A percentile compares a stretch with the other conserved stretches of the same genome.
phyloP scores from a whole-genome alignment of 148 eudicot genomes.

The Rhododendron williamsianum region DNA sequence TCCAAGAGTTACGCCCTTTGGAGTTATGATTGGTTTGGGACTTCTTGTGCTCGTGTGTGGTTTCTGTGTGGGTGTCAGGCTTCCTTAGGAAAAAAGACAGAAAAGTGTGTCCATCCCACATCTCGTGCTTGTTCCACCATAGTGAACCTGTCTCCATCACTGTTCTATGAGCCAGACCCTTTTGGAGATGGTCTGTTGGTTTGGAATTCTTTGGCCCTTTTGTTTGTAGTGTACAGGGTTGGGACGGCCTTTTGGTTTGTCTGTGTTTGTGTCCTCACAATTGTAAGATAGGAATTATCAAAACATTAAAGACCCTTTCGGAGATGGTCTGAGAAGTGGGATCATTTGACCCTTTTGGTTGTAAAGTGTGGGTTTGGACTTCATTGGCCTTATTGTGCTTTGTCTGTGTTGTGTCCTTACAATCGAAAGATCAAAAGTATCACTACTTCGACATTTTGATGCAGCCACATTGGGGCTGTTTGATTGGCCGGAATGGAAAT shows the following conservation, averaged over 20 bases:
- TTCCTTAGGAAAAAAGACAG: not conserved
- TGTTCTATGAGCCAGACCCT: not conserved
- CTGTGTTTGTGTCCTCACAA: not conserved
- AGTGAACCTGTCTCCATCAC: not conserved
- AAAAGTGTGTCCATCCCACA: not conserved
- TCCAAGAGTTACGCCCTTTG: not conserved
- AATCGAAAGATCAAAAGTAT: not conserved
- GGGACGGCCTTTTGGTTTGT: not conserved
- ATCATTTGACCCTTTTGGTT: not conserved
- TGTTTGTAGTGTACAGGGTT: not conserved
- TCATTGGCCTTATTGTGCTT: not conserved
- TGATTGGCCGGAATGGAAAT: not conserved
- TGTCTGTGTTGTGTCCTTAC: not conserved
- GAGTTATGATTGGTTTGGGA: not conserved
- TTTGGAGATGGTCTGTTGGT: not conserved
- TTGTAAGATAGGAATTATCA: not conserved
- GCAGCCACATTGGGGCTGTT: not conserved
- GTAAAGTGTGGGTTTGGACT: not conserved
- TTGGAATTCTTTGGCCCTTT: not conserved
- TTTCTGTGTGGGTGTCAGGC: not conserved
- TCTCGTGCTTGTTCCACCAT: not conserved
- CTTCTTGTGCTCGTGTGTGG: not conserved
- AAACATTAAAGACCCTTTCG: not conserved
- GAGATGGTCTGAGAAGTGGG: not conserved
- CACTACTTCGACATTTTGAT: not conserved